phyloP scores from a whole-genome alignment of 2,329 filamentous ascomycete species.

The Colletotrichum sidae region DNA sequence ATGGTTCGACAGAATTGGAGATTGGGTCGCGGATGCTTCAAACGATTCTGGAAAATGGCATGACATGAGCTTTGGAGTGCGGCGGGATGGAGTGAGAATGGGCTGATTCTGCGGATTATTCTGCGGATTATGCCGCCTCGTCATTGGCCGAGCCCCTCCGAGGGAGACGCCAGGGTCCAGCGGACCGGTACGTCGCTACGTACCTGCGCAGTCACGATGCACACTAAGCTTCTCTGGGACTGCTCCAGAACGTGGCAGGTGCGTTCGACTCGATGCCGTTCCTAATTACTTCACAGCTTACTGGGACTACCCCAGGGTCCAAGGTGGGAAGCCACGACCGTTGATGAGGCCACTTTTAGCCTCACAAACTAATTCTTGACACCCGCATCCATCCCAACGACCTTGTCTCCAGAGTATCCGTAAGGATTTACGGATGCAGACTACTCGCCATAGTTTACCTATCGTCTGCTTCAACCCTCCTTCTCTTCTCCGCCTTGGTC shows the following conservation, averaged over 20 bases:
- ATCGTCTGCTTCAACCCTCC: neutral
- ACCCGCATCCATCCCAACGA: neutral
- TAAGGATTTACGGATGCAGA: neutral
- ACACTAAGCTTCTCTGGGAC: conserved; percentile 23
- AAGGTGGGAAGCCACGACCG: conserved; percentile 17
- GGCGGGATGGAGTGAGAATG: conserved; percentile 38
- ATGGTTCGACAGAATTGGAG: conserved; percentile 36
- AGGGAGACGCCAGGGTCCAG: conserved; percentile 27
- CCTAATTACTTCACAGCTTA: neutral
- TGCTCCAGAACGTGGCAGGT: conserved; percentile 36
- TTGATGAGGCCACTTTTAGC: conserved; percentile 34
- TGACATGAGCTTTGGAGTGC: conserved; percentile 35
- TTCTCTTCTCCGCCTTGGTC: conserved; percentile 4
- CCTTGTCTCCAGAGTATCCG: neutral
- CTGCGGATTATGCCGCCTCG: conserved; percentile 19
- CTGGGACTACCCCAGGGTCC: conserved; percentile 26
- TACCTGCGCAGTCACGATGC: no score
- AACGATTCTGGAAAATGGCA: conserved; percentile 37
- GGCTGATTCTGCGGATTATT: conserved; percentile 37
- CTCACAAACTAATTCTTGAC: conserved; percentile 3
- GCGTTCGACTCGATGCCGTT: conserved; percentile 26
- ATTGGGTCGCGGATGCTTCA: conserved; percentile 35
- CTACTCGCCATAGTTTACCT: neutral
- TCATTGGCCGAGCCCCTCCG: conserved; percentile 25
- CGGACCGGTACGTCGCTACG: neutral